A percentile compares a stretch with the other conserved stretches of the same genome.
These are phyloP conservation scores for Pseudocercospora crystallina DNA, from an alignment of 2,329 filamentous ascomycete genomes.

Conservation along the genomic window DNA sequence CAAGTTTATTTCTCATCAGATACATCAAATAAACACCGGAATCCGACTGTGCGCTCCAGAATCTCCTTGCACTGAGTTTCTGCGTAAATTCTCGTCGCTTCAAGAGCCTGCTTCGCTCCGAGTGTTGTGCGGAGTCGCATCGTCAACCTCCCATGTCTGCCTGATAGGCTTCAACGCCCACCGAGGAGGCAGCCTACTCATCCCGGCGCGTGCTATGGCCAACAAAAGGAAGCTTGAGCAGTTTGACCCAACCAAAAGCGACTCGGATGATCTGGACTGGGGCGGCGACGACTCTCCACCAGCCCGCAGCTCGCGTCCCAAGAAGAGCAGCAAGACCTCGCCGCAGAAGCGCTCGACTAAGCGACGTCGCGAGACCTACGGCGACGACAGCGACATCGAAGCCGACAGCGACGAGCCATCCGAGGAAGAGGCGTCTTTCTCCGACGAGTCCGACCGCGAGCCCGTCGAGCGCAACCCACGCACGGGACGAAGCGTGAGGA, in stretches of 20 bases:
- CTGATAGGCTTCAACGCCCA: conserved; percentile 1
- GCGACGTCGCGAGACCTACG: conserved; percentile 40
- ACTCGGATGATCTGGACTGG: conserved; percentile 41
- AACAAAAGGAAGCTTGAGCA: conserved; percentile 40
- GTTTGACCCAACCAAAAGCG: conserved; percentile 38
- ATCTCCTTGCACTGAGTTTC: background rate
- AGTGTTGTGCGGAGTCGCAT: background rate
- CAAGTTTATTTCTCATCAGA: too few relatives aligned
- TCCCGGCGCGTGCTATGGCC: conserved; percentile 11
- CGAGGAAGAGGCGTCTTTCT: conserved; percentile 43
- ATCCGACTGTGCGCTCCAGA: background rate
- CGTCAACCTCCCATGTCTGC: background rate
- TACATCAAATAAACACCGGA: too few relatives aligned
- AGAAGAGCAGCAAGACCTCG: conserved; percentile 27
- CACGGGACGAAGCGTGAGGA: conserved; percentile 57
- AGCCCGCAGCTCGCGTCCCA: conserved; percentile 26
- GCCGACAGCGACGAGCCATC: conserved; percentile 38
- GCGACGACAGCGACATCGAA: conserved; percentile 49
- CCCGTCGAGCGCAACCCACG: conserved; percentile 55
- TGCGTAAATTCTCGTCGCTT: background rate
- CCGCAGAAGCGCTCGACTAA: conserved; percentile 27
- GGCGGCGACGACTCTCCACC: conserved; percentile 25
- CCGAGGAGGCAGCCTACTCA: background rate
- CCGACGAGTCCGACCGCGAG: conserved; percentile 47
- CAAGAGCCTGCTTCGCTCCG: background rate